Evolutionary conservation across 148 eudicot genomes (phyloP).

Genomic region (Euryodendron excelsum): DNA sequence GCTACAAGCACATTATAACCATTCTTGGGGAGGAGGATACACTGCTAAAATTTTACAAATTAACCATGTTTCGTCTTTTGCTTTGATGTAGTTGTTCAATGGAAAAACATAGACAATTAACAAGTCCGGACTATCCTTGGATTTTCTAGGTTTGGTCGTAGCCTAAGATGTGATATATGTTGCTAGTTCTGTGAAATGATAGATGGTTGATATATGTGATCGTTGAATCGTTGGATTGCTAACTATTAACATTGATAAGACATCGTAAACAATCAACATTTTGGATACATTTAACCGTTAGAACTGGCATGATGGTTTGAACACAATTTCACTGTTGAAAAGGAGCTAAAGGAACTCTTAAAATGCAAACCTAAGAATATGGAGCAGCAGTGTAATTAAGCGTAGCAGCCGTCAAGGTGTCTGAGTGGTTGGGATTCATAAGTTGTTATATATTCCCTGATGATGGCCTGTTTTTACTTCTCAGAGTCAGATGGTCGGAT

Average conservation of each 20-base stretch:
- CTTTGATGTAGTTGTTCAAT: not conserved
- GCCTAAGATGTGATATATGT: no score
- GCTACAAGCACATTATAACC: no score
- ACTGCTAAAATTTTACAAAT: not conserved
- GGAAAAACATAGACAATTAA: not conserved
- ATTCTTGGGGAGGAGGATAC: not conserved
- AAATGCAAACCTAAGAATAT: conserved; percentile 8
- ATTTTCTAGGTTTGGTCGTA: no score
- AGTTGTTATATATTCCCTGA: no score
- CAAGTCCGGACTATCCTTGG: not conserved
- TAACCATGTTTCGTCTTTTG: not conserved
- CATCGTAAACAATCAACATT: not conserved
- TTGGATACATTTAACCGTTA: not conserved
- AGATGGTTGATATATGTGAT: no score
- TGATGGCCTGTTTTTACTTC: no score
- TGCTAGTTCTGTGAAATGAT: no score
- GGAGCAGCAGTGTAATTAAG: not conserved
- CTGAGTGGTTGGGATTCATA: conserved; percentile 31
- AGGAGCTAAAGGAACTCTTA: not conserved
- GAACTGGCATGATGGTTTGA: not conserved
- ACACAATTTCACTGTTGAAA: not conserved
- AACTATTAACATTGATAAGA: no score
- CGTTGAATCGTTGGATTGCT: not conserved
- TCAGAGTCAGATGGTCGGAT: conserved; percentile 57
- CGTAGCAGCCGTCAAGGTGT: conserved; percentile 35